Base-by-base conservation (phyloP, 805 yeast species). In the Pichia exigua region DNA sequence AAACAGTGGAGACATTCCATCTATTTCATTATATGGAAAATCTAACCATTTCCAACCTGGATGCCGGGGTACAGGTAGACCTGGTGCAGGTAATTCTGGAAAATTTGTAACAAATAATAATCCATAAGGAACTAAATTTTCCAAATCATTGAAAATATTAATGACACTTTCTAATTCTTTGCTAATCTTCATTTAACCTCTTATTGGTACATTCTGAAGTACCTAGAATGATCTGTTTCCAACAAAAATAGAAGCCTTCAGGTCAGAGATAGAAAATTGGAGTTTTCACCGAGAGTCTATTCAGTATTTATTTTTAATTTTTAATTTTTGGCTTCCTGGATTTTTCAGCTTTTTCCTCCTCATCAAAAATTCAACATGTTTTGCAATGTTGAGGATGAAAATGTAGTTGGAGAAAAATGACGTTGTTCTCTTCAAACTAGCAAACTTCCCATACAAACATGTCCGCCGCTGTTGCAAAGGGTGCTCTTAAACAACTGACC, bases 31-130 rank as follows among this genome's bases (percentile, higher is more conserved):
- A 53, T 59, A 68, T 18, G 77, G 77, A 11, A 77, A 67, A 54
- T 79, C 81, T 17, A 79, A 64, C 87, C 86, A 81, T 47, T 46
- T 58, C 86, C 87, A 82, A 1, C 71, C 73, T 59, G 69, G 76
- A 4, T 18, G 26, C 21, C 50, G 52, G 7, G 70, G 69, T 0
- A 76, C 71, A 11, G 51, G 52, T 0, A 68, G 35, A 0, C 76
- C 77, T 4, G 68, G 68, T 15, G 70, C 65, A 0, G 70, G 66
- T 3, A 68, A 56, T 1, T 65, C 52, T 0, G 86, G 85, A 1
- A 73, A 57, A 35, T 73, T 66, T 48, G 65, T 60, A 46, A 77
- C 65, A 56, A 68, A 71, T 1, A 83, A 57, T 0, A 74, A 67
- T 0, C 88, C 89, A 4, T 81, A 58, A 0, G 80, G 79, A 6